A percentile compares a stretch with the other conserved stretches of the same genome.
These are phyloP conservation scores for Cicer chorassanicum DNA, from an alignment of 306 rosid genomes.

Conservation along the genomic window DNA sequence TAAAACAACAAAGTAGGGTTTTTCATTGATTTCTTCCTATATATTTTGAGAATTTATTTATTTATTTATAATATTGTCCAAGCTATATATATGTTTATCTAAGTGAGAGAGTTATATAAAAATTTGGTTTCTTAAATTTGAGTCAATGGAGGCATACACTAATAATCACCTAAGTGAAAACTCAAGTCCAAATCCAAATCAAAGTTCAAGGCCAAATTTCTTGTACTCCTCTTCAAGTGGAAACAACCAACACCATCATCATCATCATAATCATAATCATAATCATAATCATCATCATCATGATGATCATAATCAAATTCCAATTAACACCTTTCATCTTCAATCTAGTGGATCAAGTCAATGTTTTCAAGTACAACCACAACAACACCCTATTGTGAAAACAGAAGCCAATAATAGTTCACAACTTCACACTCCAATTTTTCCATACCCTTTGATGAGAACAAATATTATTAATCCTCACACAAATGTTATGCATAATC, in stretches of 20 bases:
- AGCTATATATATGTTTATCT: no score
- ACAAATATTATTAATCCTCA: slow-evolving; percentile 32
- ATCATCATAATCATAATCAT: not conserved
- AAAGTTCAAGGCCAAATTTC: slow-evolving; percentile 70
- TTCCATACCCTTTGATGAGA: slow-evolving; percentile 68
- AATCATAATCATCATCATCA: not conserved
- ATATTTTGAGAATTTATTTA: not conserved
- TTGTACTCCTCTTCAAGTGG: slow-evolving; percentile 56
- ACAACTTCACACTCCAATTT: slow-evolving; percentile 62
- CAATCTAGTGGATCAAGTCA: slow-evolving; percentile 66
- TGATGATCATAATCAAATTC: slow-evolving; percentile 31
- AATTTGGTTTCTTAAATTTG: not conserved
- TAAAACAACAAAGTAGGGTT: slow-evolving; percentile 36
- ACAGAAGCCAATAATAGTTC: slow-evolving; percentile 65
- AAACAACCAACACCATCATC: slow-evolving; percentile 27
- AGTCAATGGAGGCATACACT: slow-evolving; percentile 65
- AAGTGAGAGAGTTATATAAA: not conserved
- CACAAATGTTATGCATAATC: slow-evolving; percentile 37
- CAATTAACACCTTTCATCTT: slow-evolving; percentile 62
- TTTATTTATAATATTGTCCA: not conserved
- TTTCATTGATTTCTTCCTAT: not conserved
- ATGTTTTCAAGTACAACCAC: slow-evolving; percentile 46
- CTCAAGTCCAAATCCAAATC: slow-evolving; percentile 47
- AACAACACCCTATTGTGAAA: slow-evolving; percentile 58
- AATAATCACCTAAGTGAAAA: slow-evolving; percentile 40